Conservation (phyloP, 495 filamentous ascomycete species). For the Lasiosphaeria miniovina region DNA sequence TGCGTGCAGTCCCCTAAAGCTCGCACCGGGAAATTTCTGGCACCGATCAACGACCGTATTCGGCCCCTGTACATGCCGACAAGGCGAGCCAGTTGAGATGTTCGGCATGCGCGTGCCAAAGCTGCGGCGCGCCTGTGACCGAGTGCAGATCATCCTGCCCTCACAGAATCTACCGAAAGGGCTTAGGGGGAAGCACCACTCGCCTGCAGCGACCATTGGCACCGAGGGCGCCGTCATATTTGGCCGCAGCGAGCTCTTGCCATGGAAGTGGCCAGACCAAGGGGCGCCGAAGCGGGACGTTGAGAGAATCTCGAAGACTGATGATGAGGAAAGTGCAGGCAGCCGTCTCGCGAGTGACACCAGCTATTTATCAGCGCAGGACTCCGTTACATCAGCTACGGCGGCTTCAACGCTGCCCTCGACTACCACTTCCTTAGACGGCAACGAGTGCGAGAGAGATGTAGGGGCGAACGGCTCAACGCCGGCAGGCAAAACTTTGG, state of each 20-base stretch:
- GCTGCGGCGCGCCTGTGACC: neutral
- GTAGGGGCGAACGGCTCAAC: no score
- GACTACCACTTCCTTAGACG: no score
- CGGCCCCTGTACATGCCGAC: neutral
- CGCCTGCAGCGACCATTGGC: neutral
- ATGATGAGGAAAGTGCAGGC: no score
- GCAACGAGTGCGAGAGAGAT: no score
- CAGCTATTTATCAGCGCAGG: no score
- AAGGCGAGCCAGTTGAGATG: neutral
- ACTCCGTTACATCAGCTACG: no score
- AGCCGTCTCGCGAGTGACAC: no score
- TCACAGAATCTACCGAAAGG: neutral
- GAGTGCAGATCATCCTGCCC: neutral
- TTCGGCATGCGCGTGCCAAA: neutral
- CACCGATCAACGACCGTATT: neutral
- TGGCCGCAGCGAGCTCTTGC: constrained; percentile 6
- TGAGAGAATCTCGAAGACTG: no score
- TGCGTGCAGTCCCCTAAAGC: constrained; percentile 1
- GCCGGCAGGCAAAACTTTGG: no score
- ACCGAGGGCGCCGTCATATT: constrained; percentile 5
- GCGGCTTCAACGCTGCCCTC: no score
- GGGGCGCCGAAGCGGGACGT: neutral
- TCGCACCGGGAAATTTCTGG: constrained; percentile 10
- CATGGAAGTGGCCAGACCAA: constrained; percentile 3
- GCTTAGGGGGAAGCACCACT: constrained; percentile 11